Evolutionary conservation across 2,329 filamentous ascomycete genomes (phyloP).

Genomic region (Nectriaceae sp.): DNA sequence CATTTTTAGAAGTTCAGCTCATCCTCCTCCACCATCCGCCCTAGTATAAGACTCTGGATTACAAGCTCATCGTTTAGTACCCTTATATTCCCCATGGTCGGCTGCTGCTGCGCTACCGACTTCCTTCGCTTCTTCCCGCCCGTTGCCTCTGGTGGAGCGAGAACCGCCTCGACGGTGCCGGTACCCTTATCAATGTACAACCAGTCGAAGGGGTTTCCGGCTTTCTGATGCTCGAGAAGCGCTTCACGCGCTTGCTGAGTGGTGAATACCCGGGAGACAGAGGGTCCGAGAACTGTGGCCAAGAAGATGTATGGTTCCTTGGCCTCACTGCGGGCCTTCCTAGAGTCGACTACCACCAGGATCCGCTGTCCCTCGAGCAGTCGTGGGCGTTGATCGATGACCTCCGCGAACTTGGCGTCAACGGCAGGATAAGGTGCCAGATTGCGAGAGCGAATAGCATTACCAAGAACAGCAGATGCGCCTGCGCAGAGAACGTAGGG

Average conservation of each 20-base stretch:
- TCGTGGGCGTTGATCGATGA: slow-evolving; percentile 61
- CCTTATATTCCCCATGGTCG: slow-evolving; percentile 54
- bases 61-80: slow-evolving; percentile 84
- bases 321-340: slow-evolving; percentile 61
- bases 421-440: slow-evolving; percentile 62
- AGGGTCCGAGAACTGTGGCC: slow-evolving; percentile 74
- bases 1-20: slow-evolving; percentile 36
- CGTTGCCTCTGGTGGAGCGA: slow-evolving; percentile 30
- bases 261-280: slow-evolving; percentile 66
- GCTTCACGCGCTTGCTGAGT: slow-evolving; percentile 64
- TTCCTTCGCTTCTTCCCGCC: slow-evolving; percentile 44
- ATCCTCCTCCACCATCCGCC: slow-evolving; percentile 69
- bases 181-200: slow-evolving; percentile 74
- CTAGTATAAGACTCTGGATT: slow-evolving; percentile 89
- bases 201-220: slow-evolving; percentile 65
- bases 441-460: slow-evolving; percentile 74
- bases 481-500: slow-evolving; percentile 86
- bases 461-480: slow-evolving; percentile 73
- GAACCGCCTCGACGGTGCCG: slow-evolving; percentile 54
- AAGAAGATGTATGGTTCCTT: slow-evolving; percentile 79
- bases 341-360: slow-evolving; percentile 65
- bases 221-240: slow-evolving; percentile 52
- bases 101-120: slow-evolving; percentile 22
- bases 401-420: slow-evolving; percentile 56
- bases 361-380: slow-evolving; percentile 67